phyloP scores from a whole-genome alignment of 257 asterid genomes.

The Eucommia ulmoides region DNA sequence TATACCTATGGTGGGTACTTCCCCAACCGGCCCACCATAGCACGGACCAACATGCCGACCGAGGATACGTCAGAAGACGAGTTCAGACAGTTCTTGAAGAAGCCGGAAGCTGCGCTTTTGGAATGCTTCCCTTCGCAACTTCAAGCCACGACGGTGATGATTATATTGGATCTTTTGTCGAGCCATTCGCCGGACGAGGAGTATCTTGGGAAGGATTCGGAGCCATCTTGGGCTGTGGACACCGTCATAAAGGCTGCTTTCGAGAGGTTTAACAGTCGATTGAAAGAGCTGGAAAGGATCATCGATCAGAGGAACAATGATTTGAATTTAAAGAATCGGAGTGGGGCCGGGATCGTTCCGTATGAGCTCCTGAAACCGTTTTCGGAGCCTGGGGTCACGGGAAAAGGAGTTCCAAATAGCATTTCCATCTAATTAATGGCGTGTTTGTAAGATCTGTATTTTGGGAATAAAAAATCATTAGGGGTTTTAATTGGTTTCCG shows the following conservation, averaged over 20 bases:
- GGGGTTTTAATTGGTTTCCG: no score
- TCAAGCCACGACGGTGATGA: slow-evolving; percentile 8
- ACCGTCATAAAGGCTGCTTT: background rate
- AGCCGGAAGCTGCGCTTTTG: slow-evolving; percentile 3
- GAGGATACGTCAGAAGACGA: slow-evolving; percentile 9
- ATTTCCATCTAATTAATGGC: slow-evolving; percentile 5
- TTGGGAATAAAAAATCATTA: no score
- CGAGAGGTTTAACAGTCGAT: slow-evolving; percentile 1
- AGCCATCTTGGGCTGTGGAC: no score
- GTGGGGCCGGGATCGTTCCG: slow-evolving; percentile 4
- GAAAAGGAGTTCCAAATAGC: slow-evolving; percentile 11
- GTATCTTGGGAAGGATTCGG: slow-evolving; percentile 8
- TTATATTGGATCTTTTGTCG: slow-evolving; percentile 3
- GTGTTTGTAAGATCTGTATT: no score
- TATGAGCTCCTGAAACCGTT: slow-evolving; percentile 11
- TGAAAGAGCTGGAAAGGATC: slow-evolving; percentile 3
- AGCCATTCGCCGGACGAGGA: slow-evolving; percentile 9
- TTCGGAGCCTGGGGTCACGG: slow-evolving; percentile 9
- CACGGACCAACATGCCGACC: slow-evolving; percentile 6
- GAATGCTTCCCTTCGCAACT: slow-evolving; percentile 3
- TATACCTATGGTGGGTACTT: slow-evolving; percentile 7
- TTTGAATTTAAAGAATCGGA: slow-evolving; percentile 4
- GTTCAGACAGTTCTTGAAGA: background rate
- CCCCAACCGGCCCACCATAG: slow-evolving; percentile 4
- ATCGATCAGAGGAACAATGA: slow-evolving; percentile 4